A percentile compares a stretch with the other conserved stretches of the same genome.
These are phyloP conservation scores for Tagetes erecta DNA, from an alignment of 129 eudicot species.

Conservation along the genomic window DNA sequence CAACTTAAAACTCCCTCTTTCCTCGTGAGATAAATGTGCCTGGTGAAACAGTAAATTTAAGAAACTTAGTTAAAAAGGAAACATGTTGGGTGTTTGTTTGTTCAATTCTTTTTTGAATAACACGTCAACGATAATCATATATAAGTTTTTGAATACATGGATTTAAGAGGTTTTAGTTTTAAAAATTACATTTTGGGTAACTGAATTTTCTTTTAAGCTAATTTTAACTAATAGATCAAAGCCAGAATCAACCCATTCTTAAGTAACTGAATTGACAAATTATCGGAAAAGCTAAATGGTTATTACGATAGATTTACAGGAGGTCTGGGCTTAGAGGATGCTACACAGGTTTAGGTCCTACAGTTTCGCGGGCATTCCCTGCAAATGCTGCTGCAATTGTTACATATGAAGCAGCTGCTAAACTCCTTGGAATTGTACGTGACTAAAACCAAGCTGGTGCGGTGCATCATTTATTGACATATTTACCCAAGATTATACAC, in stretches of 20 bases:
- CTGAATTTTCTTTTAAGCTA: neutral
- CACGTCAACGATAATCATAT: neutral
- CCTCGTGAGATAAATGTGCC: slow-evolving; percentile 1
- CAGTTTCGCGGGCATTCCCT: slow-evolving; percentile 80
- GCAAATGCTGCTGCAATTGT: slow-evolving; percentile 99
- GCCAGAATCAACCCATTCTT: neutral
- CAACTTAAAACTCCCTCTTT: neutral
- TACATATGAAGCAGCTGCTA: slow-evolving; percentile 83
- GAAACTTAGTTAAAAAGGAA: neutral
- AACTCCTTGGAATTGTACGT: slow-evolving; percentile 67
- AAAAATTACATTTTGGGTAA: neutral
- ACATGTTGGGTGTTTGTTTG: neutral
- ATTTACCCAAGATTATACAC: slow-evolving; percentile 24
- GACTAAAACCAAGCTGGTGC: slow-evolving; percentile 35
- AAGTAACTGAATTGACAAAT: neutral
- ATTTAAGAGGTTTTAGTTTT: neutral
- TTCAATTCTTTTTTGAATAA: neutral
- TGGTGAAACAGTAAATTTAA: neutral
- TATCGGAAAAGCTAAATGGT: neutral
- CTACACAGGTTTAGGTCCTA: slow-evolving; percentile 91
- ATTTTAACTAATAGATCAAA: neutral
- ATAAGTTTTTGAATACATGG: neutral
- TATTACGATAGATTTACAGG: slow-evolving; percentile 64
- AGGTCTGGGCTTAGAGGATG: slow-evolving; percentile 79
- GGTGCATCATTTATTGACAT: slow-evolving; percentile 27